Evolutionary conservation across 352 stramenopile species (phyloP).

Genomic region (Globisporangium cylindrosporum): DNA sequence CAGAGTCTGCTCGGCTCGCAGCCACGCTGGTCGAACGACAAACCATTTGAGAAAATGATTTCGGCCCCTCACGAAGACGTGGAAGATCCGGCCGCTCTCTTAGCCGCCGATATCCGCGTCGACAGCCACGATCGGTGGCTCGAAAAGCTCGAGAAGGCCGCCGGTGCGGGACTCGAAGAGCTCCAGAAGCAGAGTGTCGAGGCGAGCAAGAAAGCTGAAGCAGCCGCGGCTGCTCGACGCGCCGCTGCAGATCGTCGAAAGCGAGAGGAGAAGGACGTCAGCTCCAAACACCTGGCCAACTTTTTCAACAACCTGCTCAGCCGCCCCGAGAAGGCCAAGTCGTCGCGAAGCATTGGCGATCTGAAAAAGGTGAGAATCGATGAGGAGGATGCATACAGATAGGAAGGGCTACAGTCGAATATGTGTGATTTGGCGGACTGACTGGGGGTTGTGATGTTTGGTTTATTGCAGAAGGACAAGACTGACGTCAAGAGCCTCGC

Average conservation of each 20-base stretch:
- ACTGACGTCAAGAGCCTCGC: constrained; percentile 50
- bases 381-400: background rate
- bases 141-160: constrained; percentile 79
- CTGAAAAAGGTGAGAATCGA: constrained; percentile 48
- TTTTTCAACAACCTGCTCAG: constrained; percentile 89
- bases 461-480: constrained; percentile 52
- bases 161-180: constrained; percentile 70
- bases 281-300: constrained; percentile 81
- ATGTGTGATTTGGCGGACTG: constrained; percentile 1
- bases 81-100: constrained; percentile 32
- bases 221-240: constrained; percentile 61
- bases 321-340: constrained; percentile 79
- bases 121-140: constrained; percentile 76
- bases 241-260: constrained; percentile 69
- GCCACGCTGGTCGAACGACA: constrained; percentile 69
- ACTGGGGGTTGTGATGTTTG: background rate
- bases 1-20: constrained; percentile 77
- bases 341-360: constrained; percentile 50
- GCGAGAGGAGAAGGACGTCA: constrained; percentile 81
- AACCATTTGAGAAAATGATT: constrained; percentile 82
- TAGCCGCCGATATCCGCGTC: constrained; percentile 51
- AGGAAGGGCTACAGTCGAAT: background rate
- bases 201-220: constrained; percentile 77
- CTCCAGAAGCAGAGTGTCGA: constrained; percentile 85
- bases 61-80: constrained; percentile 44